A percentile compares a stretch with the other conserved stretches of the same genome.
These are phyloP conservation scores for Yarrowia osloensis DNA, from an alignment of 805 yeast genomes.

Conservation along the genomic window DNA sequence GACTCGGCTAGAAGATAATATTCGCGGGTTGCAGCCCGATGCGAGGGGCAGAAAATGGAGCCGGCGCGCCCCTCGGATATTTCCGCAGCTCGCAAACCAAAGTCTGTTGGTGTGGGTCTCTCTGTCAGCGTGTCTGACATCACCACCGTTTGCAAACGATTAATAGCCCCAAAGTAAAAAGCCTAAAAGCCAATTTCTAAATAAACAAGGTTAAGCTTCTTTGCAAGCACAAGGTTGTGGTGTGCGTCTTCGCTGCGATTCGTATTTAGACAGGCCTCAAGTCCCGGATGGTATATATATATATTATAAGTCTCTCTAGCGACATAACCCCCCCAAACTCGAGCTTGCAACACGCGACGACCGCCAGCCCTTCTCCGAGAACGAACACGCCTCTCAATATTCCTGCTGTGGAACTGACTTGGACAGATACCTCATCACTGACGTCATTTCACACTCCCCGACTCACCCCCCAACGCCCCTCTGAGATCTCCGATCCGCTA, in stretches of 20 bases:
- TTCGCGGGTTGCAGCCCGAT: background rate
- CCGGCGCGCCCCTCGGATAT: too few species aligned
- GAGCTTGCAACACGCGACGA: background rate
- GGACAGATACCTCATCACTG: background rate
- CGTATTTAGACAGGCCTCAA: constrained; percentile 18
- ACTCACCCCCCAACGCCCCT: too few species aligned
- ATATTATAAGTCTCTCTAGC: constrained; percentile 2
- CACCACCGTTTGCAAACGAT: constrained; percentile 26
- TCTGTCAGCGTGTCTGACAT: constrained; percentile 16
- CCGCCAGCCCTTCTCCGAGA: background rate
- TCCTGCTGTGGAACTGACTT: background rate
- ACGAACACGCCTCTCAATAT: too few species aligned
- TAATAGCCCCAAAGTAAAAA: constrained; percentile 6
- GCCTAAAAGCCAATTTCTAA: background rate
- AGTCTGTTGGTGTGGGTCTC: background rate
- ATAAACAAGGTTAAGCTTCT: constrained; percentile 2
- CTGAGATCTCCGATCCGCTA: constrained; percentile 2
- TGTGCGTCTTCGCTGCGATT: constrained; percentile 24
- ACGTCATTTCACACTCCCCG: background rate
- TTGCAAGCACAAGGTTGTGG: background rate
- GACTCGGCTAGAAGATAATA: background rate
- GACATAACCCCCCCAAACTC: background rate
- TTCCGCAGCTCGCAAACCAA: background rate
- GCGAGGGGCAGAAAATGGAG: too few species aligned
- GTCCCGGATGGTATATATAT: constrained; percentile 9